Percentiles rank a stretch among this genome's conserved stretches.
These are phyloP conservation scores for Stephanodiscus minutulus DNA, from an alignment of 108 stramenopile genomes.

Conservation along the genomic window DNA sequence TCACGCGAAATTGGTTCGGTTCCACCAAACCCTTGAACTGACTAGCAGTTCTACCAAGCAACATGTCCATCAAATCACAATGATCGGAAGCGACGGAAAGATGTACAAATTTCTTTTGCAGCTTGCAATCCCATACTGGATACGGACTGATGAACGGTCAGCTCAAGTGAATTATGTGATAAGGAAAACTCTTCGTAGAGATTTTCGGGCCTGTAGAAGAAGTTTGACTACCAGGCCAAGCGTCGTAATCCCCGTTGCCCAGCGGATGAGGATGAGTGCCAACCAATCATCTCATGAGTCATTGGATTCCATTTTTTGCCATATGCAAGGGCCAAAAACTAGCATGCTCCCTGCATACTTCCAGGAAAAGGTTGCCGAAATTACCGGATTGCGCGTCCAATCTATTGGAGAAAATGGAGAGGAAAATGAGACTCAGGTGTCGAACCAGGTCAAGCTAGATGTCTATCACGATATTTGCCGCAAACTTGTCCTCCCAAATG, in stretches of 20 bases:
- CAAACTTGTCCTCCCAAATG: slow-evolving; percentile 37
- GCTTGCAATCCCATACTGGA: slow-evolving; percentile 87
- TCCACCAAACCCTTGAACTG: slow-evolving; percentile 63
- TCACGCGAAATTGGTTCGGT: slow-evolving; percentile 76
- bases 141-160: slow-evolving; percentile 79
- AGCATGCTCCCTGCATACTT: slow-evolving; percentile 24
- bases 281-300: slow-evolving; percentile 59
- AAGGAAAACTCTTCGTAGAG: slow-evolving; percentile 66
- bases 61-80: slow-evolving; percentile 73
- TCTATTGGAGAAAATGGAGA: slow-evolving; percentile 14
- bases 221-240: slow-evolving; percentile 68
- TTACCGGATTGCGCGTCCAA: slow-evolving; percentile 14
- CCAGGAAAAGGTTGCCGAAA: slow-evolving; percentile 43
- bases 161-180: slow-evolving; percentile 71
- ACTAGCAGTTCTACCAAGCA: slow-evolving; percentile 58
- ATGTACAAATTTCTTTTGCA: slow-evolving; percentile 76
- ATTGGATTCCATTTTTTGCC: slow-evolving; percentile 60
- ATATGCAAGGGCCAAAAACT: slow-evolving; percentile 18
- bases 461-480: slow-evolving; percentile 61
- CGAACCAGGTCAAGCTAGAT: slow-evolving; percentile 48
- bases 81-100: slow-evolving; percentile 85
- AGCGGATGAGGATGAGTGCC: slow-evolving; percentile 77
- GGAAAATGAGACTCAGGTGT: slow-evolving; percentile 20
- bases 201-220: slow-evolving; percentile 58
- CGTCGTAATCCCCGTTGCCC: slow-evolving; percentile 83